Conservation (phyloP, 2,329 filamentous ascomycete genomes). For the Colletotrichum endophyticum region DNA sequence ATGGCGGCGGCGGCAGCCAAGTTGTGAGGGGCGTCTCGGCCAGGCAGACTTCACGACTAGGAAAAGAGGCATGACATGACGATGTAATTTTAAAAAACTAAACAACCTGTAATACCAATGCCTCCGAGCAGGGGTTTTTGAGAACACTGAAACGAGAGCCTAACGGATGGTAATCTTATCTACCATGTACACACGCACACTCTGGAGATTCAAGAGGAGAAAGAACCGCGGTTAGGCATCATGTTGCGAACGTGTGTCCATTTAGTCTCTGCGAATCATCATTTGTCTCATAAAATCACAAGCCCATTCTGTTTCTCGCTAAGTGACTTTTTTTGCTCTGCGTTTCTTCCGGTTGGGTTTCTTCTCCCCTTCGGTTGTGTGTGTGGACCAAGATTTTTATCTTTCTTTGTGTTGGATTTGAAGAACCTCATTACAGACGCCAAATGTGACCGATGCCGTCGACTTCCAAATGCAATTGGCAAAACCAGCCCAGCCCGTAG, state of each 20-base stretch:
- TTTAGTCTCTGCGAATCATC: background rate
- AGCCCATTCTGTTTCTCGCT: slow-evolving; percentile 14
- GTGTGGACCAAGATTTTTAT: slow-evolving; percentile 39
- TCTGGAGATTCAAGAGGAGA: background rate
- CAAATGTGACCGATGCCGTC: slow-evolving; percentile 69
- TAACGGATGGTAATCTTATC: background rate
- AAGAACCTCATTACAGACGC: slow-evolving; percentile 72
- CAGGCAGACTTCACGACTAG: background rate
- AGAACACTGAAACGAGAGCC: background rate
- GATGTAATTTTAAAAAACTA: background rate
- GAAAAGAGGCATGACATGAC: background rate
- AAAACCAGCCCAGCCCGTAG: slow-evolving; percentile 55
- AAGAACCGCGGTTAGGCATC: background rate
- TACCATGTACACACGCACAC: background rate
- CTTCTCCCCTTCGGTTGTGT: background rate
- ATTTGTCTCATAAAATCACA: background rate
- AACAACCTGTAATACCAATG: background rate
- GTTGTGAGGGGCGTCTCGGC: background rate
- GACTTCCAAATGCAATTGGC: slow-evolving; percentile 71
- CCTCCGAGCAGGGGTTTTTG: background rate
- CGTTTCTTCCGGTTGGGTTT: background rate
- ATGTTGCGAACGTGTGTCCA: background rate
- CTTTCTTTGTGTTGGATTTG: slow-evolving; percentile 50
- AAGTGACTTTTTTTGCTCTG: background rate
- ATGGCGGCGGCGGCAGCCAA: background rate